Evolutionary conservation across 306 rosid species (phyloP), one percentile per base, ranked within the genome.

Genomic region (Quillaja saponaria): DNA sequence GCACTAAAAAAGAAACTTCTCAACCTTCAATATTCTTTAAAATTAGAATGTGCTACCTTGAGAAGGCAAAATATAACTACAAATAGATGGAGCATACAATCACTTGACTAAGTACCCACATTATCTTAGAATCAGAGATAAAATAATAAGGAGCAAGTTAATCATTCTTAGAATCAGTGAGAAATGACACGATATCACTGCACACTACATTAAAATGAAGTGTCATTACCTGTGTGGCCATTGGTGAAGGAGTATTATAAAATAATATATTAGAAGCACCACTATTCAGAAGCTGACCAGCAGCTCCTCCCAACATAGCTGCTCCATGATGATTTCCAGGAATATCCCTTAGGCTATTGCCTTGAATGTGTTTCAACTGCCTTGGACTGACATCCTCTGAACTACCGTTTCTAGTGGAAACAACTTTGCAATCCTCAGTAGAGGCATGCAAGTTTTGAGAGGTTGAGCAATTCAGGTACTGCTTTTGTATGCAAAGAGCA

Each of bases 231-330:
- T 89, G 99, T 39, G 84, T 59, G 17, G 76, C 83, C 76, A 85
- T 79, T 66, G 97, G 99, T 46, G 97, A 90, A 67, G 97, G 97
- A 15, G 99, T 94, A 67, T 81, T 85, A 80, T 85, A 94, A 82
- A 85, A 94, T 52, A 91, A 74, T 49, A 78, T 34, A 77, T 77
- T 83, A 44, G 96, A 80, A 42, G 76, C 73, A 65, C 86, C 77
- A 16, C 90, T 84, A 77, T 80, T 81, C 52, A 61, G 17, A 71
- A 79, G 71, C 68, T 87, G 97, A 74, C 72, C 52, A 31, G 78
- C 66, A 76, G 84, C 72, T 79, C 95, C 95, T 74, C 87, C 96
- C 47, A 78, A 38, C 52, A 35, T 41, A 75, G 84, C 42, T 64
- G 67, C 62, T 44, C 87, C 88, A 21, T 85, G 88, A 70, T 82